Percentiles rank a stretch among this genome's conserved stretches.
These are phyloP conservation scores for Vitis rotundifolia DNA, from an alignment of 164 flowering plant species.

Conservation along the genomic window DNA sequence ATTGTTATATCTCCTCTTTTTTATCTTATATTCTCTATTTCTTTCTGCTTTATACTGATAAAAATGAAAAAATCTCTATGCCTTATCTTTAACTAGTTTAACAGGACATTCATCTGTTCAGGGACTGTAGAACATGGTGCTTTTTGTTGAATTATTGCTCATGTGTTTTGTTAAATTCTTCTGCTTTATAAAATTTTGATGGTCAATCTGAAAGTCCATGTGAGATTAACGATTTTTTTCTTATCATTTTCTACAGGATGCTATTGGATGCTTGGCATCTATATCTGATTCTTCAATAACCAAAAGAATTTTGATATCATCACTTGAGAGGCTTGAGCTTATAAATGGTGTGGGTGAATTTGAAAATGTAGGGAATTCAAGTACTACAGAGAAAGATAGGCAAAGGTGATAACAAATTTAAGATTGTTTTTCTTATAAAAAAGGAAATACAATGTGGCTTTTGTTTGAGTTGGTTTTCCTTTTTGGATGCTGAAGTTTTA, in stretches of 20 bases:
- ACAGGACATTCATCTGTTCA: no score
- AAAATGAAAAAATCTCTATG: no score
- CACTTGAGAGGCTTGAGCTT: conserved; percentile 44
- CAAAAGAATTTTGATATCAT: conserved; percentile 50
- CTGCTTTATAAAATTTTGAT: background rate
- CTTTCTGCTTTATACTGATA: no score
- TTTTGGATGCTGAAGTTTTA: background rate
- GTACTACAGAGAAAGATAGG: conserved; percentile 20
- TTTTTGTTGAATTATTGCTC: background rate
- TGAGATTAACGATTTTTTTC: background rate
- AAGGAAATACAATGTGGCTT: background rate
- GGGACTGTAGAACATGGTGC: no score
- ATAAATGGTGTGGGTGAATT: conserved; percentile 24
- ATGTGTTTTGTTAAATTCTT: background rate
- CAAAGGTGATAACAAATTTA: conserved; percentile 34
- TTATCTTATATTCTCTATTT: no score
- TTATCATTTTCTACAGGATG: conserved; percentile 49
- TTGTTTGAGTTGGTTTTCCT: background rate
- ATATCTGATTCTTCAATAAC: conserved; percentile 59
- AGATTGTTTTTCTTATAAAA: background rate
- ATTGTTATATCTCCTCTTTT: no score
- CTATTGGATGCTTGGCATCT: conserved; percentile 76
- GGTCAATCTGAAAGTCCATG: background rate
- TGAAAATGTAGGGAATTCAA: conserved; percentile 21
- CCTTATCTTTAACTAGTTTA: no score